Evolutionary conservation across 768 basidiomycete genomes (phyloP).

Genomic region (Termitomyces eurrhizus): DNA sequence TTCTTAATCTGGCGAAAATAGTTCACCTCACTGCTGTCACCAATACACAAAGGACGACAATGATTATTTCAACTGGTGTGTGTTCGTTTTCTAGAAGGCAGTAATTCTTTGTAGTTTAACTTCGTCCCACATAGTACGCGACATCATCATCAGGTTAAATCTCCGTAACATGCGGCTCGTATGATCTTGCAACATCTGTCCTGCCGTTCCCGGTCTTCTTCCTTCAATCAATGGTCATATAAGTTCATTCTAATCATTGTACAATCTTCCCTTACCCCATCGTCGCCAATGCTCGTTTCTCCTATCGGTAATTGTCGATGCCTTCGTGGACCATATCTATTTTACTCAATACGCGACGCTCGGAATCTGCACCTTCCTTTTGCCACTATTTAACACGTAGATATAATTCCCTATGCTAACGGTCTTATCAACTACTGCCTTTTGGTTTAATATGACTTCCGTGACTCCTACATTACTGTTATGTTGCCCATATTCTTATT

Average conservation of each 20-base stretch:
- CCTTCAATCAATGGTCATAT: not conserved
- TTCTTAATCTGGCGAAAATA: conserved; percentile 22
- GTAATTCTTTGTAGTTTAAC: not conserved
- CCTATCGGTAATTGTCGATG: not conserved
- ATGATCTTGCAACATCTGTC: conserved; percentile 19
- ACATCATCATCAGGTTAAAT: conserved; percentile 66
- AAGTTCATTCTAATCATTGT: not conserved
- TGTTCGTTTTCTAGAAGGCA: conserved; percentile 19
- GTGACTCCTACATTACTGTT: not conserved
- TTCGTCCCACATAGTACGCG: conserved; percentile 45
- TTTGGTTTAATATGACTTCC: conserved; percentile 3
- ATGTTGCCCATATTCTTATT: not conserved
- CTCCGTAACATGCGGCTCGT: conserved; percentile 57
- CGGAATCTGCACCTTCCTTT: not conserved
- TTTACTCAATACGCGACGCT: not conserved
- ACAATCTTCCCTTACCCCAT: not conserved
- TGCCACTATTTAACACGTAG: not conserved
- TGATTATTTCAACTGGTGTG: conserved; percentile 73
- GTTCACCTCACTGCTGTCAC: conserved; percentile 81
- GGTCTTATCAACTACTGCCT: conserved; percentile 1
- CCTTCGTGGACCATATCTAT: not conserved
- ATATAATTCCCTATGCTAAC: conserved; percentile 11
- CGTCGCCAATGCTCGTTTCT: not conserved
- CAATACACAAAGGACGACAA: conserved; percentile 70
- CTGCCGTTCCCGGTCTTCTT: not conserved